Evolutionary conservation across 2,329 filamentous ascomycete genomes (phyloP).

Genomic region (Penicillium sp.): DNA sequence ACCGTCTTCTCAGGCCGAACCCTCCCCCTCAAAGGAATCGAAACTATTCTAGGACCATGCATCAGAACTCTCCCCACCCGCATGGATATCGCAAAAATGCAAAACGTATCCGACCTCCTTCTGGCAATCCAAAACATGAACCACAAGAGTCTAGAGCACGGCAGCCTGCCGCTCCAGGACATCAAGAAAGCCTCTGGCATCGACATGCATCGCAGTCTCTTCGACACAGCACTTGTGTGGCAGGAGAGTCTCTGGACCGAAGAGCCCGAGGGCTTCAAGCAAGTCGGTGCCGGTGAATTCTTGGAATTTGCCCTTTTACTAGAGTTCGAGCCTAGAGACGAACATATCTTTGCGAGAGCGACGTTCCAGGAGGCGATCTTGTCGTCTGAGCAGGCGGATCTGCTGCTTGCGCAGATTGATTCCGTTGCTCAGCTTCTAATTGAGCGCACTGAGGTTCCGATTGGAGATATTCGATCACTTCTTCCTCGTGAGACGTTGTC

Average conservation of each 20-base stretch:
- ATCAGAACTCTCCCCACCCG: slow-evolving; percentile 74
- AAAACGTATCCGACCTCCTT: slow-evolving; percentile 63
- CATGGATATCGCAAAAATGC: slow-evolving; percentile 57
- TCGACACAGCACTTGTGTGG: slow-evolving; percentile 80
- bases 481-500: slow-evolving; percentile 48
- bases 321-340: slow-evolving; percentile 68
- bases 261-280: slow-evolving; percentile 46
- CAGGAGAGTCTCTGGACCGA: slow-evolving; percentile 67
- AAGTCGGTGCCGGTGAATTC: slow-evolving; percentile 66
- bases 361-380: slow-evolving; percentile 60
- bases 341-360: slow-evolving; percentile 52
- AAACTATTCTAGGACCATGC: slow-evolving; percentile 76
- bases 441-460: slow-evolving; percentile 32
- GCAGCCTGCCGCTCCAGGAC: slow-evolving; percentile 64
- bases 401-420: slow-evolving; percentile 65
- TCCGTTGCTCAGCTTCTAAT: slow-evolving; percentile 51
- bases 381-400: slow-evolving; percentile 55
- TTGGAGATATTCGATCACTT: slow-evolving; percentile 33
- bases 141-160: slow-evolving; percentile 65
- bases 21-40: slow-evolving; percentile 68
- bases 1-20: slow-evolving; percentile 81
- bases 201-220: slow-evolving; percentile 59
- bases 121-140: slow-evolving; percentile 66
- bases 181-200: slow-evolving; percentile 65
- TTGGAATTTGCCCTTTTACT: slow-evolving; percentile 76